phyloP scores from a whole-genome alignment of 2,329 filamentous ascomycete genomes.

The Aspergillus sclerotialis region DNA sequence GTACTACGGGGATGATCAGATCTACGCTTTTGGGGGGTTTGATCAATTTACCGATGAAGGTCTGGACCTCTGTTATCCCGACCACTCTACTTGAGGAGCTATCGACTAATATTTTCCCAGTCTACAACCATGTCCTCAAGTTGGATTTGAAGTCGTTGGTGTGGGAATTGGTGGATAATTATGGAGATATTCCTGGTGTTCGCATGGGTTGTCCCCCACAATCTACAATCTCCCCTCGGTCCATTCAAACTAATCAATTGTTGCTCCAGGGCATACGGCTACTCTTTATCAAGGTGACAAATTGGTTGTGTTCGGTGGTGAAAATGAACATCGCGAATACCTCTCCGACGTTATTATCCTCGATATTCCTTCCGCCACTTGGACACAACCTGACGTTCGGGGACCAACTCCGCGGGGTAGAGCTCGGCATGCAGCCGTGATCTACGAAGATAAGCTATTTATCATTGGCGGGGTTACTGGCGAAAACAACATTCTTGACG shows the following conservation, averaged over 20 bases:
- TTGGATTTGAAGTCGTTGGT: constrained; percentile 81
- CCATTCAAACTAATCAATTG: constrained; percentile 2
- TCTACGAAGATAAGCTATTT: constrained; percentile 95
- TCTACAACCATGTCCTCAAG: constrained; percentile 94
- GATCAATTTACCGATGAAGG: constrained; percentile 97
- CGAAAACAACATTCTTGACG: constrained; percentile 86
- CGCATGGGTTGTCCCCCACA: constrained; percentile 67
- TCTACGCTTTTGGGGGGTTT: constrained; percentile 97
- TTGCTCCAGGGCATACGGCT: constrained; percentile 71
- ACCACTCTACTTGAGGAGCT: no score
- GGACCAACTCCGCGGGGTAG: constrained; percentile 83
- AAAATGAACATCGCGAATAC: constrained; percentile 95
- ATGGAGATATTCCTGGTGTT: constrained; percentile 93
- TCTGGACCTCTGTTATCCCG: constrained; percentile 25
- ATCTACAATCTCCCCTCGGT: constrained; percentile 2
- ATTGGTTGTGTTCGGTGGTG: constrained; percentile 92
- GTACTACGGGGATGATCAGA: constrained; percentile 96
- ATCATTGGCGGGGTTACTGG: constrained; percentile 94
- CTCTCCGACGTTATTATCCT: constrained; percentile 94
- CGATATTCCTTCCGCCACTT: constrained; percentile 87
- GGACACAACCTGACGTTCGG: constrained; percentile 83
- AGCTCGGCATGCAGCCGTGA: constrained; percentile 84
- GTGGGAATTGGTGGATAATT: constrained; percentile 96
- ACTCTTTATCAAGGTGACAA: constrained; percentile 91
- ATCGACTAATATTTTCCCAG: constrained; percentile 28